phyloP scores from a whole-genome alignment of 371 early-diverging fungal species.

The Rhizopus arrhizus region DNA sequence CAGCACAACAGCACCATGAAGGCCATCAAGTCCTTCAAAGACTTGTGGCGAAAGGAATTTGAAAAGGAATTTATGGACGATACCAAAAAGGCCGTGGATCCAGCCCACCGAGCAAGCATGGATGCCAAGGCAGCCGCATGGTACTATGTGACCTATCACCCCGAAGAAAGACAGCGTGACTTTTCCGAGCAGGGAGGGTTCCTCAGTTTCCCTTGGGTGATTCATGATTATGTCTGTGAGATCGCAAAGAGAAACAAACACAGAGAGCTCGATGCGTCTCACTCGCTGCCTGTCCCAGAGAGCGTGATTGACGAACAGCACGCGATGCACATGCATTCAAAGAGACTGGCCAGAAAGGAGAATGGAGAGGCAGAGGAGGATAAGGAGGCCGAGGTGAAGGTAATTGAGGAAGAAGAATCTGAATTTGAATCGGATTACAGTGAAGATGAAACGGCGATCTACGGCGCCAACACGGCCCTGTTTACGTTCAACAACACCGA shows the following conservation, averaged over 20 bases:
- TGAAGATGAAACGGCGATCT: background rate
- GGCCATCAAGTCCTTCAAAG: conserved; percentile 41
- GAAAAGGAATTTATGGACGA: conserved; percentile 48
- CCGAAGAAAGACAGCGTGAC: conserved; percentile 29
- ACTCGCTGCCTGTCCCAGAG: conserved; percentile 25
- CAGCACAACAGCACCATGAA: conserved; percentile 48
- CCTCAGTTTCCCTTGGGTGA: conserved; percentile 71
- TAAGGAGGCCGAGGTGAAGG: background rate
- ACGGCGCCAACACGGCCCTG: background rate
- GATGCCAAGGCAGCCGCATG: conserved; percentile 73
- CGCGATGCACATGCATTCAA: background rate
- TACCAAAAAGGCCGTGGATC: conserved; percentile 11
- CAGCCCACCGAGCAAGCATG: conserved; percentile 21
- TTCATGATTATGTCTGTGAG: conserved; percentile 56
- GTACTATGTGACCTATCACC: conserved; percentile 76
- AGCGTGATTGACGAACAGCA: conserved; percentile 9
- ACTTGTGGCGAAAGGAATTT: conserved; percentile 43
- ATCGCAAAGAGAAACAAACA: conserved; percentile 42
- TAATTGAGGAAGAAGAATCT: conserved; percentile 1
- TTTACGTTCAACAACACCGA: background rate
- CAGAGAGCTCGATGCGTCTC: background rate
- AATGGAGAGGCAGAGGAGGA: conserved; percentile 12
- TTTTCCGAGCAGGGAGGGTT: conserved; percentile 28
- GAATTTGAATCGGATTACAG: conserved; percentile 3
- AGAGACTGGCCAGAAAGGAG: background rate